These are phyloP conservation scores for Alectoria sarmentosa DNA, from an alignment of 495 filamentous ascomycete species.

Conservation along the genomic window DNA sequence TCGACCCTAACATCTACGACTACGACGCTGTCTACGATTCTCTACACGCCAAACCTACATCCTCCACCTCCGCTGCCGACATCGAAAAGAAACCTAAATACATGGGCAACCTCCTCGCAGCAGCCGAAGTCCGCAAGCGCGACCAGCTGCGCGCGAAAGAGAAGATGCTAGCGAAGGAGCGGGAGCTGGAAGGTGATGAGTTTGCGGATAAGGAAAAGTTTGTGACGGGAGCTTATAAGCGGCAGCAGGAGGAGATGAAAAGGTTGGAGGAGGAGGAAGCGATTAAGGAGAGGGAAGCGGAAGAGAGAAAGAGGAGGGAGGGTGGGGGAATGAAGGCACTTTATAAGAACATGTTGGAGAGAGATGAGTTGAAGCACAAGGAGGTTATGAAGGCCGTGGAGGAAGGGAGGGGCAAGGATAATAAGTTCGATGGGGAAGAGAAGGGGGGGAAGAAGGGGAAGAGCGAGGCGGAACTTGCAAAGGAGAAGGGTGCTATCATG, in stretches of 20 bases:
- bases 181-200: constrained; percentile 89
- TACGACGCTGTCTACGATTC: constrained; percentile 52
- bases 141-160: constrained; percentile 85
- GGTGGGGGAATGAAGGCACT: constrained; percentile 76
- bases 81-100: constrained; percentile 56
- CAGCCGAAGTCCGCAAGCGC: constrained; percentile 80
- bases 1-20: constrained; percentile 50
- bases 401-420: constrained; percentile 47
- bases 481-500: constrained; percentile 61
- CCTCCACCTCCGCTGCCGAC: constrained; percentile 20
- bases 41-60: constrained; percentile 38
- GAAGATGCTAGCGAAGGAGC: constrained; percentile 75
- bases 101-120: constrained; percentile 71
- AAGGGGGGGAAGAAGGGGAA: constrained; percentile 47
- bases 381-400: constrained; percentile 60
- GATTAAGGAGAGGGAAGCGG: constrained; percentile 58
- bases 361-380: constrained; percentile 67
- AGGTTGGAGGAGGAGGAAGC: constrained; percentile 77
- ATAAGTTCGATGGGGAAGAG: constrained; percentile 23
- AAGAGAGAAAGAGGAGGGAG: constrained; percentile 52
- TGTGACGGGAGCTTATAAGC: constrained; percentile 91
- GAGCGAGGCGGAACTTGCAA: constrained; percentile 62
- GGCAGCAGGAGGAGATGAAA: constrained; percentile 79
- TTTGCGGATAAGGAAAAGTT: constrained; percentile 95
- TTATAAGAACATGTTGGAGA: constrained; percentile 74